Percentiles rank a stretch among this genome's conserved stretches.
Evolutionary conservation across 257 asterid genomes (phyloP).

Genomic region (Fraxinus quadrangulata): DNA sequence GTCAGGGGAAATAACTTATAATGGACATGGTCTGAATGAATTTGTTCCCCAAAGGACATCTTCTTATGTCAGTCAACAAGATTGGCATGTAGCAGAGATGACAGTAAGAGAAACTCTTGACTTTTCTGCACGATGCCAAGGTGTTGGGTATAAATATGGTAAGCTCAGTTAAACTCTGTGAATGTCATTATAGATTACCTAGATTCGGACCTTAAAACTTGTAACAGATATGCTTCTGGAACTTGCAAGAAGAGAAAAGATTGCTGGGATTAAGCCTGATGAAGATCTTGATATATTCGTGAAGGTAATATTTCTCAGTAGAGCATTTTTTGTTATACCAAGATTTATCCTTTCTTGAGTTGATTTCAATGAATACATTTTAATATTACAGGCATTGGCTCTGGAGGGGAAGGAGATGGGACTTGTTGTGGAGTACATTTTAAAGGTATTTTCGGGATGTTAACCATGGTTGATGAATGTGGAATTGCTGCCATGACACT

Average conservation of each 20-base stretch:
- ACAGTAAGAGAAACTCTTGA: conserved; percentile 92
- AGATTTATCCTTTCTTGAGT: not conserved
- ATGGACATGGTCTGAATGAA: conserved; percentile 82
- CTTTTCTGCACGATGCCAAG: conserved; percentile 87
- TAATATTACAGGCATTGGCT: conserved; percentile 69
- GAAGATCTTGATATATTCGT: conserved; percentile 94
- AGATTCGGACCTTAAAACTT: conserved; percentile 40
- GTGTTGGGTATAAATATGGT: conserved; percentile 93
- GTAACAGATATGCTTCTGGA: conserved; percentile 91
- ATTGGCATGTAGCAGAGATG: conserved; percentile 92
- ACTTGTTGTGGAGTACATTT: conserved; percentile 77
- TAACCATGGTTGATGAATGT: conserved; percentile 14
- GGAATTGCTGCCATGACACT: not conserved
- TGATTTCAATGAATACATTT: conserved; percentile 12
- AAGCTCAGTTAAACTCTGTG: conserved; percentile 28
- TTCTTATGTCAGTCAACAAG: conserved; percentile 85
- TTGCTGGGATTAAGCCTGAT: conserved; percentile 82
- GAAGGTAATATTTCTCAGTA: conserved; percentile 52
- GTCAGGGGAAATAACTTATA: conserved; percentile 92
- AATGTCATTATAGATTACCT: conserved; percentile 26
- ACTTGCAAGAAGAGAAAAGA: conserved; percentile 86
- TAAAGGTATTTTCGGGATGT: conserved; percentile 67
- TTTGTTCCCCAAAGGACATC: conserved; percentile 91
- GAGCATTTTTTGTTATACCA: not conserved
- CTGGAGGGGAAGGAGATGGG: conserved; percentile 84